phyloP scores from a whole-genome alignment of 139 green algal species.

The Zygnema cylindricum region DNA sequence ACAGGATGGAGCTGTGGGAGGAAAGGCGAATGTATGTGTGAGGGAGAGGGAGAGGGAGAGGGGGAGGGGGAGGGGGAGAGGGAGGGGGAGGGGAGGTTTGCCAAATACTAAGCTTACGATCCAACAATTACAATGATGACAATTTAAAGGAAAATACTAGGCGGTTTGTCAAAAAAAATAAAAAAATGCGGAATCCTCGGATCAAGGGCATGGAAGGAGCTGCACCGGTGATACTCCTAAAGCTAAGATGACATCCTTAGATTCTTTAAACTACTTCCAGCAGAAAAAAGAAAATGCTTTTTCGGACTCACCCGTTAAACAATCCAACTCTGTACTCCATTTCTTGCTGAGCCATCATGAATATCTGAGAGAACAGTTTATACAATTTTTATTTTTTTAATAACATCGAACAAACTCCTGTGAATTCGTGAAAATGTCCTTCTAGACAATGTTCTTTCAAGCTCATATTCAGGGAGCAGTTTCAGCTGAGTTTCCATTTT shows the following conservation, averaged over 20 bases:
- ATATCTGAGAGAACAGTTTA: no score
- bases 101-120: no score
- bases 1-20: neutral
- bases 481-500: neutral
- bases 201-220: neutral
- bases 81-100: no score
- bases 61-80: neutral
- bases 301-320: conserved; percentile 36
- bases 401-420: no score
- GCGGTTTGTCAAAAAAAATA: no score
- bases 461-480: neutral
- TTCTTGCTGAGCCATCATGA: conserved; percentile 52
- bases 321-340: conserved; percentile 57
- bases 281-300: neutral
- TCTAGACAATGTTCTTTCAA: no score
- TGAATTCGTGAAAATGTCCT: no score
- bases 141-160: no score
- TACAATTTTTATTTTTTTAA: no score
- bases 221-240: no score
- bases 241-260: no score
- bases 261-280: neutral
- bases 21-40: neutral
- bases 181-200: neutral
- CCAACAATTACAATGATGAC: no score
- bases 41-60: conserved; percentile 1